Conservation (phyloP, 768 basidiomycete species). For the Tulasnella sp. region DNA sequence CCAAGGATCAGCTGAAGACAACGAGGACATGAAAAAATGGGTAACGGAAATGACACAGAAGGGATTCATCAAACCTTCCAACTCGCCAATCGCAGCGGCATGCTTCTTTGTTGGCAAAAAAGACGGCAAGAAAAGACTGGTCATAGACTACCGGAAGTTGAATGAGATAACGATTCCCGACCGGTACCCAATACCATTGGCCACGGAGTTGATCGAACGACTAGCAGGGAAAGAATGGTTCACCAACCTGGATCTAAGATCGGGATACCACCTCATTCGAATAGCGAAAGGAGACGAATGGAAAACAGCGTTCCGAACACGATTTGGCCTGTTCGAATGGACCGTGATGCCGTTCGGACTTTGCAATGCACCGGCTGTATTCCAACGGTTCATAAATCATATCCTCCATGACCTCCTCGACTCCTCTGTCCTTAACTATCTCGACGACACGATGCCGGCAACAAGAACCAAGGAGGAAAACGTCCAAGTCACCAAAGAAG, state of each 20-base stretch:
- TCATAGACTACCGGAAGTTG: constrained; percentile 24
- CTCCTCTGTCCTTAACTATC: constrained; percentile 22
- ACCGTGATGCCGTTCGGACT: constrained; percentile 27
- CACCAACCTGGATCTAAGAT: constrained; percentile 27
- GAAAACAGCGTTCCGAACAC: constrained; percentile 33
- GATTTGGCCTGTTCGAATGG: constrained; percentile 25
- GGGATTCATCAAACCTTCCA: constrained; percentile 22
- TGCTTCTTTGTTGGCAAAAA: constrained; percentile 28
- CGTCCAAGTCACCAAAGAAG: constrained; percentile 22
- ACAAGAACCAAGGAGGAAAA: constrained; percentile 18
- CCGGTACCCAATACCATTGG: constrained; percentile 23
- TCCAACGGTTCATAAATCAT: constrained; percentile 26
- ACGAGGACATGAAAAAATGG: constrained; percentile 17
- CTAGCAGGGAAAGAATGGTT: constrained; percentile 22
- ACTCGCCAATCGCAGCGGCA: constrained; percentile 24
- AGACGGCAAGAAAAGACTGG: constrained; percentile 23
- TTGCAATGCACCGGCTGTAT: constrained; percentile 25
- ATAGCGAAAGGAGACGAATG: constrained; percentile 28
- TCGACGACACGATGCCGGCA: constrained; percentile 27
- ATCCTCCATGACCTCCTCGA: constrained; percentile 23
- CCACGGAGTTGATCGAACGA: constrained; percentile 22
- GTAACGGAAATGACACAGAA: constrained; percentile 26
- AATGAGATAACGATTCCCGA: constrained; percentile 24
- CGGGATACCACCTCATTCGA: constrained; percentile 26
- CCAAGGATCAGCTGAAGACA: neutral